Evolutionary conservation across 2,329 filamentous ascomycete genomes (phyloP).

Genomic region (Neurospora sp.): DNA sequence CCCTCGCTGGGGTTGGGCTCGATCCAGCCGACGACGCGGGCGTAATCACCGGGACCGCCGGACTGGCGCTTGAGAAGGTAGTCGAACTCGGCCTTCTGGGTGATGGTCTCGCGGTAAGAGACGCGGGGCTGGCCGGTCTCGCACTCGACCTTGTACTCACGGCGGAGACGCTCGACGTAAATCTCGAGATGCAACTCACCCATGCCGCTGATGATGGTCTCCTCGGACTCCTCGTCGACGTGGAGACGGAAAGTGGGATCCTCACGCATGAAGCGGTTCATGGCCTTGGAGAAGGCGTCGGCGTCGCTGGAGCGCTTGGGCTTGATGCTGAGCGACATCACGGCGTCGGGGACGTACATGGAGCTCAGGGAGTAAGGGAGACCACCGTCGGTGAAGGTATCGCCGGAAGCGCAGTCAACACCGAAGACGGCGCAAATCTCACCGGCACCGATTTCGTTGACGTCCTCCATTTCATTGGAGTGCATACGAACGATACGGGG

Average conservation of each 20-base stretch:
- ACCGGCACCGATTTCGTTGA: slow-evolving; percentile 81
- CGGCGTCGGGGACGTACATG: slow-evolving; percentile 96
- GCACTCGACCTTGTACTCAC: slow-evolving; percentile 95
- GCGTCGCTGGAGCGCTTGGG: slow-evolving; percentile 89
- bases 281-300: slow-evolving; percentile 94
- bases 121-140: slow-evolving; percentile 94
- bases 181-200: slow-evolving; percentile 94
- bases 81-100: slow-evolving; percentile 71
- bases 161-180: slow-evolving; percentile 91
- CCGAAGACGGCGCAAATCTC: slow-evolving; percentile 99
- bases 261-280: slow-evolving; percentile 97
- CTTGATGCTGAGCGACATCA: slow-evolving; percentile 96
- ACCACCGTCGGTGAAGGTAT: slow-evolving; percentile 92
- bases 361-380: slow-evolving; percentile 93
- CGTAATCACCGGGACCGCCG: slow-evolving; percentile 91
- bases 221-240: slow-evolving; percentile 83
- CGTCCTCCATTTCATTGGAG: slow-evolving; percentile 98
- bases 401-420: slow-evolving; percentile 92
- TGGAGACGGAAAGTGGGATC: slow-evolving; percentile 95
- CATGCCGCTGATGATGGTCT: slow-evolving; percentile 98
- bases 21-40: slow-evolving; percentile 83
- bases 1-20: slow-evolving; percentile 66
- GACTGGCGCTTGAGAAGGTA: slow-evolving; percentile 92
- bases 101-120: slow-evolving; percentile 91
- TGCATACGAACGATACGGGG: slow-evolving; percentile 99